Percentiles rank a stretch among this genome's conserved stretches.
Evolutionary conservation across 78 protist species (phyloP).

Genomic region (Cavenderia fasciculata): DNA sequence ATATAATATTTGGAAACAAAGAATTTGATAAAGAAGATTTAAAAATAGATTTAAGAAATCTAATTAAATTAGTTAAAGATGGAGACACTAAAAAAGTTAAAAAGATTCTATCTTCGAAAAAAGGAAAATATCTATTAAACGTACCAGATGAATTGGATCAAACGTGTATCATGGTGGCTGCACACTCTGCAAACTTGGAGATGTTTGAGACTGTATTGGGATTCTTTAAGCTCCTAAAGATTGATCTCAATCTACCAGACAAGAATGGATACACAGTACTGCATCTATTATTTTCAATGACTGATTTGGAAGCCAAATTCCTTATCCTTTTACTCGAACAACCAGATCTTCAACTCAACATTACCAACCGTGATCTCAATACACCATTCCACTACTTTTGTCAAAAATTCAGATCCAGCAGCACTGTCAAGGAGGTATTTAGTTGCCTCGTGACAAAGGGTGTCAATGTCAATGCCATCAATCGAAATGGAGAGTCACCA

Average conservation of each 20-base stretch:
- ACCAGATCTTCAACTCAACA: conserved; percentile 75
- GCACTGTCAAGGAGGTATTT: conserved; percentile 47
- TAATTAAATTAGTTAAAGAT: conserved; percentile 33
- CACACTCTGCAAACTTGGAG: conserved; percentile 26
- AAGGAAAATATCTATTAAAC: not conserved
- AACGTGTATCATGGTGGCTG: conserved; percentile 28
- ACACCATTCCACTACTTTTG: conserved; percentile 88
- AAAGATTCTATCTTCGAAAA: conserved; percentile 6
- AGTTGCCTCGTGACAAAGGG: conserved; percentile 38
- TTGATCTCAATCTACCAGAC: conserved; percentile 77
- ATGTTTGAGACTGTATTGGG: conserved; percentile 50
- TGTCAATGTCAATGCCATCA: conserved; percentile 74
- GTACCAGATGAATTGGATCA: conserved; percentile 47
- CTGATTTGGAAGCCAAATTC: conserved; percentile 21
- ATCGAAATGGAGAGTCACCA: conserved; percentile 84
- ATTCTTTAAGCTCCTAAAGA: conserved; percentile 21
- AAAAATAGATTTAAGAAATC: conserved; percentile 8
- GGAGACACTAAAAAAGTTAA: conserved; percentile 40
- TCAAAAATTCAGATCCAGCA: conserved; percentile 52
- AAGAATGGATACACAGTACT: conserved; percentile 74
- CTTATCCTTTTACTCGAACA: conserved; percentile 5
- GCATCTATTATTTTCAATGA: conserved; percentile 55
- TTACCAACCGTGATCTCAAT: conserved; percentile 74
- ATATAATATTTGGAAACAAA: conserved; percentile 8
- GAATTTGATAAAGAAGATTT: conserved; percentile 65